These are phyloP conservation scores for Fusarium humuli DNA, from an alignment of 2,329 filamentous ascomycete genomes.

Conservation along the genomic window DNA sequence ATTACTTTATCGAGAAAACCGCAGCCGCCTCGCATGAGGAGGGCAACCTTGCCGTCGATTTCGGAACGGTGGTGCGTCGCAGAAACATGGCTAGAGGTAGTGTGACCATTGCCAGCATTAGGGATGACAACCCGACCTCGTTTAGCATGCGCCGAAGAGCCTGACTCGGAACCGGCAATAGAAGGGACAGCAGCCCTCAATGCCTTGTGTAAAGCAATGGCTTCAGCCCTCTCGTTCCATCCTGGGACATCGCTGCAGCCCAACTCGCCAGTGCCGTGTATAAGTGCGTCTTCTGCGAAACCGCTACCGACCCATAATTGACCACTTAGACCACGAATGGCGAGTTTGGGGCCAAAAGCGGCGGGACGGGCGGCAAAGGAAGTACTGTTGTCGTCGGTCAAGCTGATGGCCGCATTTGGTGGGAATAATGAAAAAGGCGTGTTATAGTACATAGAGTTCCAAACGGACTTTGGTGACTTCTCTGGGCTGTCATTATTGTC, in stretches of 20 bases:
- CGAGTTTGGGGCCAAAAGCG: constrained; percentile 87
- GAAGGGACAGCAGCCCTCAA: constrained; percentile 48
- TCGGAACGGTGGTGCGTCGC: constrained; percentile 91
- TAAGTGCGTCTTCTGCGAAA: constrained; percentile 81
- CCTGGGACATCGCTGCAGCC: constrained; percentile 95
- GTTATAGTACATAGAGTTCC: constrained; percentile 74
- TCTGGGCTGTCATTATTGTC: background rate
- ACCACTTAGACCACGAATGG: constrained; percentile 81
- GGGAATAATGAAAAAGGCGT: constrained; percentile 90
- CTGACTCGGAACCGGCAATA: constrained; percentile 35
- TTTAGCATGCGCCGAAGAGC: constrained; percentile 44
- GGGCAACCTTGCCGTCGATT: constrained; percentile 90
- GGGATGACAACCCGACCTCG: constrained; percentile 50
- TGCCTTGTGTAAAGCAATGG: constrained; percentile 57
- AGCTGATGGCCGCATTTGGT: constrained; percentile 92
- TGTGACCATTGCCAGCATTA: constrained; percentile 49
- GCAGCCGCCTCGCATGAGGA: constrained; percentile 92
- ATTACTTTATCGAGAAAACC: constrained; percentile 97
- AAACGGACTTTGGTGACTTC: constrained; percentile 45
- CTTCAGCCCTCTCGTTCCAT: constrained; percentile 75
- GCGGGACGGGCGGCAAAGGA: constrained; percentile 95
- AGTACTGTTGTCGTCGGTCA: constrained; percentile 98
- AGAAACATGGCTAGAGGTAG: constrained; percentile 76
- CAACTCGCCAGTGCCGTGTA: constrained; percentile 80
- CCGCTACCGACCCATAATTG: constrained; percentile 94